Conservation (phyloP, 768 basidiomycete genomes). For the Paxillus ammoniavirescens region DNA sequence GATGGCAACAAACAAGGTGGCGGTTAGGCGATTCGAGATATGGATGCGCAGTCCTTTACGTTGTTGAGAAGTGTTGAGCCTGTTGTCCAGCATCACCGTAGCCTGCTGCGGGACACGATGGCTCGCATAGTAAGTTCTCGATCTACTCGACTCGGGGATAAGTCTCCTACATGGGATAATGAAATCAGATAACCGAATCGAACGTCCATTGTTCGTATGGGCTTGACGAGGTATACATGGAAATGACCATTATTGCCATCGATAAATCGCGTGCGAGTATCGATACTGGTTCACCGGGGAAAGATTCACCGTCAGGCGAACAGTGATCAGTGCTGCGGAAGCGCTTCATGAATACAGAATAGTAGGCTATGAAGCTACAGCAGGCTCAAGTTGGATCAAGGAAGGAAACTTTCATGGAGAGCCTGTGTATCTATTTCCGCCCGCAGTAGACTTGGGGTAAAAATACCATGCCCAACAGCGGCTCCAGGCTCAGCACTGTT, state of each 20-base stretch:
- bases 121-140: too few species aligned
- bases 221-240: too few species aligned
- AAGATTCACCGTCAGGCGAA: neutral
- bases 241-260: too few species aligned
- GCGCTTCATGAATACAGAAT: too few species aligned
- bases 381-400: neutral
- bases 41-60: neutral
- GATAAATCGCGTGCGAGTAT: too few species aligned
- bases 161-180: too few species aligned
- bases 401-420: neutral
- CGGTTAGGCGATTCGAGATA: neutral
- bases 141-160: too few species aligned
- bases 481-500: too few species aligned
- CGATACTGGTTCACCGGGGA: too few species aligned
- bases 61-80: neutral
- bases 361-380: too few species aligned
- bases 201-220: too few species aligned
- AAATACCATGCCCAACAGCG: neutral
- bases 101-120: neutral
- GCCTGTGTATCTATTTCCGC: neutral
- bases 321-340: neutral
- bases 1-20: neutral
- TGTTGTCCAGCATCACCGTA: neutral
- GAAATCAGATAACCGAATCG: too few species aligned
- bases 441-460: neutral